Percentiles rank a stretch among this genome's conserved stretches.
Conservation (phyloP, 2,329 filamentous ascomycete genomes). For the Juglanconis oblonga region DNA sequence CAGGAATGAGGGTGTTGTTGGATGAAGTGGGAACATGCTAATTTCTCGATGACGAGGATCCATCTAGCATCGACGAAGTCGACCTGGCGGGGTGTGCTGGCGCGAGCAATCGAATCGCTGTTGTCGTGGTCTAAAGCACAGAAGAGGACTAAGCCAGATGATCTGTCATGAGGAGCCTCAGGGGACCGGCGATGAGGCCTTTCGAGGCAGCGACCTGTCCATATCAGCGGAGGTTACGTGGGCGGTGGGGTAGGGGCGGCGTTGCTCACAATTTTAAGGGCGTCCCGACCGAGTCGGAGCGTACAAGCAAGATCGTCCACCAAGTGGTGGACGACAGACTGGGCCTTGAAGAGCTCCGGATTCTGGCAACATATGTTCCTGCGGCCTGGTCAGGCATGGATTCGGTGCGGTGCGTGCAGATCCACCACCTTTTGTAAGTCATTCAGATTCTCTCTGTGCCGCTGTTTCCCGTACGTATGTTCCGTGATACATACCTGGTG, state of each 20-base stretch:
- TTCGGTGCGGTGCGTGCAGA: too few species aligned
- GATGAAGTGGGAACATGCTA: conserved; percentile 43
- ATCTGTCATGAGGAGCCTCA: conserved; percentile 37
- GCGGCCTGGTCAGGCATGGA: not conserved
- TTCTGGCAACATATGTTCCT: conserved; percentile 82
- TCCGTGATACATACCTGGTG: too few species aligned
- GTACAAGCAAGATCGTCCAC: conserved; percentile 74
- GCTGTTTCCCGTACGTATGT: too few species aligned
- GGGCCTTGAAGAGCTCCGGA: conserved; percentile 66
- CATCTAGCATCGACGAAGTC: conserved; percentile 52
- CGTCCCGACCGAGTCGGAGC: conserved; percentile 59
- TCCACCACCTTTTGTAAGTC: too few species aligned
- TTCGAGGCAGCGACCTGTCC: conserved; percentile 69
- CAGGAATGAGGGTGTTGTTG: conserved; percentile 20
- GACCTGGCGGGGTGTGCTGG: conserved; percentile 46
- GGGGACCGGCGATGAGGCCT: conserved; percentile 62
- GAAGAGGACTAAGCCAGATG: conserved; percentile 26
- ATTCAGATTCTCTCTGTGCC: too few species aligned
- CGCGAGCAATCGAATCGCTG: conserved; percentile 54
- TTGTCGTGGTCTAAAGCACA: conserved; percentile 27
- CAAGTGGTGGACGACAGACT: conserved; percentile 66
- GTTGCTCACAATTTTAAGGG: conserved; percentile 65
- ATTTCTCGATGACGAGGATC: conserved; percentile 77
- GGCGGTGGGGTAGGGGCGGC: not conserved
- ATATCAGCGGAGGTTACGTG: not conserved